Evolutionary conservation across 441 rosid genomes (phyloP), one percentile per base, ranked within the genome.

Genomic region (Populus hybrid): DNA sequence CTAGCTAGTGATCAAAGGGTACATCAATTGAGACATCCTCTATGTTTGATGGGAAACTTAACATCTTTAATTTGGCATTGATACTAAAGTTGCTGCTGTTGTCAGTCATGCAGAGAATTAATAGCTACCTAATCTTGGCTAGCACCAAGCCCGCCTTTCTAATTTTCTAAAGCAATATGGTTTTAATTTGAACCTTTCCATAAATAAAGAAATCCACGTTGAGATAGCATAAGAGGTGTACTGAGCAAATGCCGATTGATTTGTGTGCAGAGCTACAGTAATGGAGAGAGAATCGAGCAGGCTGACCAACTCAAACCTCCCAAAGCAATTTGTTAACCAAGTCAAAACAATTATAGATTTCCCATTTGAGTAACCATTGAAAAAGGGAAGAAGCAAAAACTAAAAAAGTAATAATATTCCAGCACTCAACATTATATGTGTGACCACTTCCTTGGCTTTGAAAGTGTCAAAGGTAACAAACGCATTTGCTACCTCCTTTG

Each of bases 381-480:
- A 38, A 59, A 33, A 72, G 67, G 6, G 14, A 33, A 35, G 2
- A 14, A 18, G n/a, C 33, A 28, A 10, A 12, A 53, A 9, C 9
- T 18, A 67, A 20, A 8, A 5, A 29, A 1, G 11, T 0, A 61
- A 20, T 24, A 9, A 24, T 2, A 29, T 74, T 42, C 63, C 69
- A 12, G 4, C 6, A 18, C 65, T 35, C 29, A 11, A 73, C 67
- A 8, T 4, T 14, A 64, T 50, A 31, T 56, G 2, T 35, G 28
- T 2, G 81, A 77, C 83, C 81, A 56, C 45, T 78, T 82, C 79
- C 28, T 81, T 36, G 56, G 40, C 78, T 74, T 78, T 78, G 84
- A 82, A 82, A 56, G 29, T 42, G 81, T 82, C 81, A 82, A 82
- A 20, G 24, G 7, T 23, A n/a, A 10, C 50, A 67, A 12, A 24